Evolutionary conservation across 345 rosid genomes (phyloP), one percentile per base, ranked within the genome.

Genomic region (Tarenaya hassleriana): DNA sequence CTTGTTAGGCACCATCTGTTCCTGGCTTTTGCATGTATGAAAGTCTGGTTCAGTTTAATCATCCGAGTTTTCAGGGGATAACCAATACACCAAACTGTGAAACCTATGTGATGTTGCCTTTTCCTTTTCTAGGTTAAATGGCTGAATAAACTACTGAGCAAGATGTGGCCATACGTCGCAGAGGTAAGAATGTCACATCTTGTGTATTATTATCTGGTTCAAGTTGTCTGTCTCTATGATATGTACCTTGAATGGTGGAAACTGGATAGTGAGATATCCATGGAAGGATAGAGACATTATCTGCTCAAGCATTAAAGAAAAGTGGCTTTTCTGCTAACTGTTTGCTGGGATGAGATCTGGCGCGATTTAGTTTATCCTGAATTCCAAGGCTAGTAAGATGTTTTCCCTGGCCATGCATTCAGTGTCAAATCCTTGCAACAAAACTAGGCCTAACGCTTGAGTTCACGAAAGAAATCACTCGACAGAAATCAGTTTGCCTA

Each of bases 141-240:
- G 99, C 45, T 94, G 79, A 94, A 94, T 77, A 94, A 86, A 76
- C 85, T 78, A 66, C n/a, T n/a, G n/a, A n/a, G n/a, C n/a, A n/a
- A n/a, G n/a, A n/a, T n/a, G n/a, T n/a, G n/a, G n/a, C n/a, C n/a
- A n/a, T n/a, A n/a, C n/a, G n/a, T n/a, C n/a, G n/a, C n/a, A n/a
- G n/a, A n/a, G n/a, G n/a, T n/a, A n/a, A n/a, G n/a, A n/a, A n/a
- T n/a, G n/a, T n/a, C n/a, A n/a, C n/a, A n/a, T n/a, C n/a, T n/a
- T n/a, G n/a, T n/a, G n/a, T n/a, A n/a, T n/a, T n/a, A n/a, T n/a
- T n/a, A n/a, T n/a, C 74, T n/a, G n/a, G 61, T 57, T 77, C 80
- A 94, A 88, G 75, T 63, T 94, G n/a, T n/a, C n/a, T n/a, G n/a
- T n/a, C n/a, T n/a, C 10, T 65, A 24, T 2, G 29, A 24, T 24